Evolutionary conservation across 805 yeast species (phyloP).

Genomic region (Cyberlindnera samutprakarnensis): DNA sequence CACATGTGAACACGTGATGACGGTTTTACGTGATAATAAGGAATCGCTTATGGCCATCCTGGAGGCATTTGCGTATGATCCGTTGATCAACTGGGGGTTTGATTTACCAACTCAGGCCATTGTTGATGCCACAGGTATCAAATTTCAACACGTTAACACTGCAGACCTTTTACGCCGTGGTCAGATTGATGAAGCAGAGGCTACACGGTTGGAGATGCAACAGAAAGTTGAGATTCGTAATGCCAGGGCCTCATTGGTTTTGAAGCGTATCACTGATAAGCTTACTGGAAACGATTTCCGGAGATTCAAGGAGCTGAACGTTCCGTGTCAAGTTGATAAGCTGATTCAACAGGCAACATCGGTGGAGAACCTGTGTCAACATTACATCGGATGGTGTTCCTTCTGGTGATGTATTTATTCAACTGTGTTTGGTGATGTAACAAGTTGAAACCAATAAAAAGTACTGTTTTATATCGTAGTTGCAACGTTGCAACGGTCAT

Average conservation of each 20-base stretch:
- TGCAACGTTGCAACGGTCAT: too few species aligned
- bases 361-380: slow-evolving; percentile 92
- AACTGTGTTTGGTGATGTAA: neutral
- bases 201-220: slow-evolving; percentile 58
- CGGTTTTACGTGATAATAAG: slow-evolving; percentile 85
- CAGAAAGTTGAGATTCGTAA: slow-evolving; percentile 69
- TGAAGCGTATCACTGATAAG: slow-evolving; percentile 86
- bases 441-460: too few species aligned
- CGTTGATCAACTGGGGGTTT: slow-evolving; percentile 97
- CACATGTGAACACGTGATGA: slow-evolving; percentile 95
- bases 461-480: too few species aligned
- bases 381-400: slow-evolving; percentile 98
- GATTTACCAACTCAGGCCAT: slow-evolving; percentile 81
- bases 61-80: slow-evolving; percentile 98
- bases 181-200: slow-evolving; percentile 71
- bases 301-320: slow-evolving; percentile 60
- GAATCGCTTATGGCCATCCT: slow-evolving; percentile 96
- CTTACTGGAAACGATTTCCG: slow-evolving; percentile 90
- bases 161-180: slow-evolving; percentile 64
- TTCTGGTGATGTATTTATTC: slow-evolving; percentile 58
- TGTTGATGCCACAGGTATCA: slow-evolving; percentile 65
- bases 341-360: slow-evolving; percentile 94
- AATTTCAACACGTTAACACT: slow-evolving; percentile 60
- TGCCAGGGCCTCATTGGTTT: slow-evolving; percentile 85
- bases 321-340: slow-evolving; percentile 87